phyloP scores from a whole-genome alignment of 805 yeast species.

The Jamesozyma hellenica region DNA sequence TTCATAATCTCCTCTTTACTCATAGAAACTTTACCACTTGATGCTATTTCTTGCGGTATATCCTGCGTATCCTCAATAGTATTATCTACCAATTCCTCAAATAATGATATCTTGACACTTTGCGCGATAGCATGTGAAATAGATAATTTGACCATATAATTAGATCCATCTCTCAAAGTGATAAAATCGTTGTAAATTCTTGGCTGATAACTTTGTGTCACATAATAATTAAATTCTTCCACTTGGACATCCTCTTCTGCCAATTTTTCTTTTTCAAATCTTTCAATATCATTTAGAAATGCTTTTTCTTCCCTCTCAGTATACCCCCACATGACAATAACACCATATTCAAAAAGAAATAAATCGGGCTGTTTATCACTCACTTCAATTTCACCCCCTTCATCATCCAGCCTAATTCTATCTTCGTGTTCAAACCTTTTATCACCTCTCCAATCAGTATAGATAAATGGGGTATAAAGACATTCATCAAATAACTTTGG shows the following conservation, averaged over 20 bases:
- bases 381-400: slow-evolving; percentile 90
- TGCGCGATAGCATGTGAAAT: slow-evolving; percentile 95
- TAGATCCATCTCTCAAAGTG: slow-evolving; percentile 76
- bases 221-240: slow-evolving; percentile 91
- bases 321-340: slow-evolving; percentile 95
- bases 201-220: slow-evolving; percentile 90
- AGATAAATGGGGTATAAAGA: slow-evolving; percentile 78
- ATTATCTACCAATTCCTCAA: slow-evolving; percentile 92
- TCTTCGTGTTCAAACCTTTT: slow-evolving; percentile 35
- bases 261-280: slow-evolving; percentile 83
- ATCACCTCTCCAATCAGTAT: slow-evolving; percentile 66
- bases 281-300: slow-evolving; percentile 75
- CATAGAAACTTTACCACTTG: slow-evolving; percentile 91
- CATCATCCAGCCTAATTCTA: slow-evolving; percentile 71
- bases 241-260: slow-evolving; percentile 77
- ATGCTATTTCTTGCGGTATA: slow-evolving; percentile 91
- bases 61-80: slow-evolving; percentile 96
- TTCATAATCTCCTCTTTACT: slow-evolving; percentile 92
- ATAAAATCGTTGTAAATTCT: slow-evolving; percentile 92
- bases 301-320: slow-evolving; percentile 72
- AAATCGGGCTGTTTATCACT: slow-evolving; percentile 69
- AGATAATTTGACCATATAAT: slow-evolving; percentile 85
- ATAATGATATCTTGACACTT: slow-evolving; percentile 86
- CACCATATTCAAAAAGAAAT: slow-evolving; percentile 92
- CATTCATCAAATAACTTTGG: slow-evolving; percentile 93